Evolutionary conservation across 345 rosid species (phyloP).

Genomic region (Salix caprea): DNA sequence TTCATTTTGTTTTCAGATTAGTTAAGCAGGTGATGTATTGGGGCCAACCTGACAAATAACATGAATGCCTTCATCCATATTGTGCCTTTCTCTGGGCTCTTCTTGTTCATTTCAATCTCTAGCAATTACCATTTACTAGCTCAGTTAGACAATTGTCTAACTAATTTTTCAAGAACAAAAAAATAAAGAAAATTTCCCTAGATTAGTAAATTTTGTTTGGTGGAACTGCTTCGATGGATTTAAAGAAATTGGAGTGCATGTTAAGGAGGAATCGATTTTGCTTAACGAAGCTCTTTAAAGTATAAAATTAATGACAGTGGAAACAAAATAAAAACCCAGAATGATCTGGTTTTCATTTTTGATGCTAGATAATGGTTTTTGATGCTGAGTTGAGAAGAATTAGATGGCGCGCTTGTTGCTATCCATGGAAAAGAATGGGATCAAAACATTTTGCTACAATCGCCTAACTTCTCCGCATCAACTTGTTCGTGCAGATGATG

Average conservation of each 20-base stretch:
- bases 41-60: background rate
- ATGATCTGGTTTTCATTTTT: background rate
- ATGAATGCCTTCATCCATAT: background rate
- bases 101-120: background rate
- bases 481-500: slow-evolving; percentile 45
- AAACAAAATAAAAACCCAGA: background rate
- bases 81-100: background rate
- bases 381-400: no score
- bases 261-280: background rate
- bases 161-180: background rate
- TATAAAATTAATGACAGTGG: background rate
- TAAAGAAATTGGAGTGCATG: background rate
- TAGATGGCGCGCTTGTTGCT: background rate
- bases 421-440: background rate
- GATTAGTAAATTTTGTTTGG: background rate
- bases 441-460: background rate
- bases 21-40: background rate
- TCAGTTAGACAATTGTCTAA: background rate
- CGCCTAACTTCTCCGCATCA: background rate
- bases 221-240: background rate
- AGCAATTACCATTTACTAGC: background rate
- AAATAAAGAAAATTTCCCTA: background rate
- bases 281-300: background rate
- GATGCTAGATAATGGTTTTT: background rate
- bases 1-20: background rate